Percentiles rank a stretch among this genome's conserved stretches.
Evolutionary conservation across 2,329 filamentous ascomycete genomes (phyloP).

Genomic region (Exophiala sideris): DNA sequence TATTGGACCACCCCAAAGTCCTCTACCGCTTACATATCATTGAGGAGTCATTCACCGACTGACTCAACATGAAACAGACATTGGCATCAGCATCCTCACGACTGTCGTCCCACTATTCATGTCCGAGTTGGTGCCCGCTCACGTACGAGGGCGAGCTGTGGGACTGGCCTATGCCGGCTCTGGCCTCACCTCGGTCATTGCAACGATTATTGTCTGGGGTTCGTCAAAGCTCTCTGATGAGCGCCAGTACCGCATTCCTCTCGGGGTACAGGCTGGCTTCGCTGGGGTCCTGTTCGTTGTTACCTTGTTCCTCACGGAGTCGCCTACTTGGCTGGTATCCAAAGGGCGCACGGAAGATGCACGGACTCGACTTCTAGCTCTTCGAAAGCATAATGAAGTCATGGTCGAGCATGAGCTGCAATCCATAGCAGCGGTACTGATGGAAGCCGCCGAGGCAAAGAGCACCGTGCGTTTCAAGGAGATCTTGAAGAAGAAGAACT

Average conservation of each 20-base stretch:
- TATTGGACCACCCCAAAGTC: too few relatives aligned
- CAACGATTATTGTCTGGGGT: conserved; percentile 35
- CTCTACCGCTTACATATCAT: too few relatives aligned
- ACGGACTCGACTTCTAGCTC: background rate
- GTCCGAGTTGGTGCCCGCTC: conserved; percentile 51
- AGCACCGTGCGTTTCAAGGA: conserved; percentile 32
- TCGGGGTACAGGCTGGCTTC: conserved; percentile 36
- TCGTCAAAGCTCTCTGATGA: conserved; percentile 31
- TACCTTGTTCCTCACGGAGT: conserved; percentile 34
- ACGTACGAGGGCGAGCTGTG: conserved; percentile 34
- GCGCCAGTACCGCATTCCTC: conserved; percentile 35
- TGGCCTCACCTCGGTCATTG: conserved; percentile 34
- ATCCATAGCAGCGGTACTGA: conserved; percentile 29
- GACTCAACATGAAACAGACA: conserved; percentile 30
- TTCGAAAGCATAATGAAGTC: conserved; percentile 3
- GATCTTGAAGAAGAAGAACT: conserved; percentile 35
- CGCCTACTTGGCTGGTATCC: conserved; percentile 33
- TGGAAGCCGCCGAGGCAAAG: conserved; percentile 27
- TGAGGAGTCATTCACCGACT: background rate
- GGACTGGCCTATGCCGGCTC: conserved; percentile 6
- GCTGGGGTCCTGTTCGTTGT: conserved; percentile 32
- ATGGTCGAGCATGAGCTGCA: conserved; percentile 14
- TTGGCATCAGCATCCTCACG: conserved; percentile 53
- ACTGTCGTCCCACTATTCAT: conserved; percentile 55
- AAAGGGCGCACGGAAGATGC: background rate